Evolutionary conservation across 2,329 filamentous ascomycete species (phyloP), one percentile per base, ranked within the genome.

Genomic region (Alternaria gansuensis): DNA sequence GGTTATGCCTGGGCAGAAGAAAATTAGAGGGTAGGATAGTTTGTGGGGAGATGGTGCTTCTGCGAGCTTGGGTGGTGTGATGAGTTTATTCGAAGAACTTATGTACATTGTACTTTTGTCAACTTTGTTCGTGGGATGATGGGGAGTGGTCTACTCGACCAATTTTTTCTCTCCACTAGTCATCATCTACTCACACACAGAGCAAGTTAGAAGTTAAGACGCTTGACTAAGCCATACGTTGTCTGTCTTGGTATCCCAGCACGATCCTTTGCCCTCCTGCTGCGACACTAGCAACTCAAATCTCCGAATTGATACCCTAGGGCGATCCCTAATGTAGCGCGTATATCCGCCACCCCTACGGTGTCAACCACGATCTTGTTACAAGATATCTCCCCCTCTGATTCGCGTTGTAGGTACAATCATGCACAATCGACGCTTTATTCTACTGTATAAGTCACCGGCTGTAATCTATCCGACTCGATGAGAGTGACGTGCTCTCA

Each of bases 361-460:
- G 34, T 34, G 29, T 46, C 44, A 34, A 14, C 31, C n/a, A 17
- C 26, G 33, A 50, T 37, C 26, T 24, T 21, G 31, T 50, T 50
- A n/a, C 46, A 31, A n/a, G 14, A n/a, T 28, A n/a, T 28, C 7
- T 39, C 14, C 39, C 31, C 31, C 14, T 58, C 41, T 44, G 40
- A 37, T 54, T 50, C 24, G 39, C 21, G 26, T 23, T 46, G 51
- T 44, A 41, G 34, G 50, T 40, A 54, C 49, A 2, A 39, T 49
- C 51, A 54, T 54, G 56, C 56, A 44, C 37, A 44, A 57, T 50
- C 31, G 31, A 36, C 24, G 31, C 17, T 29, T 11, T 52, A 40
- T 44, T 23, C 13, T 40, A 41, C 31, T 36, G 31, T 43, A 44
- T 49, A 44, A 54, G 44, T 51, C 56, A 54, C 43, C 31, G 51